A percentile compares a stretch with the other conserved stretches of the same genome.
These are phyloP conservation scores for Arthrinium phaeospermum DNA, from an alignment of 2,329 filamentous ascomycete genomes.

Conservation along the genomic window DNA sequence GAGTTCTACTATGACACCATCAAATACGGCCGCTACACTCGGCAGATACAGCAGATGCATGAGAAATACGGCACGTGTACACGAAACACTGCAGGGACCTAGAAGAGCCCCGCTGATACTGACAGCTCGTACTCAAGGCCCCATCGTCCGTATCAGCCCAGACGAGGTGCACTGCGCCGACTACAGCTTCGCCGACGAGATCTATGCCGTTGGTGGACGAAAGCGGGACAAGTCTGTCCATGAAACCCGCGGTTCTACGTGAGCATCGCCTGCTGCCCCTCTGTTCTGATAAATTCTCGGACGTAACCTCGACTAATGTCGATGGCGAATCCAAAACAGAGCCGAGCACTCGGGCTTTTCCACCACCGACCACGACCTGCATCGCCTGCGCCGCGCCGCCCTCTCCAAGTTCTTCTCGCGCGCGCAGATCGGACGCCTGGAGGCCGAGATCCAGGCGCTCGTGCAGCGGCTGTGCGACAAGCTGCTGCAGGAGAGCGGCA, in stretches of 20 bases:
- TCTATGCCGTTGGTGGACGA: conserved; percentile 39
- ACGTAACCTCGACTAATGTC: neutral
- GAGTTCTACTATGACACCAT: conserved; percentile 47
- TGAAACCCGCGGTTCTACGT: conserved; percentile 28
- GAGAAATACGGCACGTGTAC: conserved; percentile 39
- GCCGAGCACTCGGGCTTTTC: conserved; percentile 31
- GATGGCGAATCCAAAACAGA: conserved; percentile 27
- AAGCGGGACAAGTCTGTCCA: conserved; percentile 34
- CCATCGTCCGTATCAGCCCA: conserved; percentile 46
- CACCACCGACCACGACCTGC: conserved; percentile 38
- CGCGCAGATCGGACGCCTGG: conserved; percentile 34
- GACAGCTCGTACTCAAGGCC: conserved; percentile 30
- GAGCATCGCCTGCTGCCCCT: neutral
- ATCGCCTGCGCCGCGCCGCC: conserved; percentile 38
- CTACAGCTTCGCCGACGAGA: conserved; percentile 43
- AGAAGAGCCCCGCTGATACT: neutral
- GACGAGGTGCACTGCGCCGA: conserved; percentile 47
- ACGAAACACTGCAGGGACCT: neutral
- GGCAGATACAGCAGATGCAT: conserved; percentile 43
- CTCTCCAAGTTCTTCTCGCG: conserved; percentile 44
- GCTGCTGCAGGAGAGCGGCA: conserved; percentile 34
- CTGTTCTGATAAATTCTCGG: neutral
- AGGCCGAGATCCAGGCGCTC: conserved; percentile 26
- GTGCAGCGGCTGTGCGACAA: conserved; percentile 35
- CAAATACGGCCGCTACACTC: conserved; percentile 42